These are phyloP conservation scores for Citrus unshiu DNA, from an alignment of 345 rosid species.

Conservation along the genomic window DNA sequence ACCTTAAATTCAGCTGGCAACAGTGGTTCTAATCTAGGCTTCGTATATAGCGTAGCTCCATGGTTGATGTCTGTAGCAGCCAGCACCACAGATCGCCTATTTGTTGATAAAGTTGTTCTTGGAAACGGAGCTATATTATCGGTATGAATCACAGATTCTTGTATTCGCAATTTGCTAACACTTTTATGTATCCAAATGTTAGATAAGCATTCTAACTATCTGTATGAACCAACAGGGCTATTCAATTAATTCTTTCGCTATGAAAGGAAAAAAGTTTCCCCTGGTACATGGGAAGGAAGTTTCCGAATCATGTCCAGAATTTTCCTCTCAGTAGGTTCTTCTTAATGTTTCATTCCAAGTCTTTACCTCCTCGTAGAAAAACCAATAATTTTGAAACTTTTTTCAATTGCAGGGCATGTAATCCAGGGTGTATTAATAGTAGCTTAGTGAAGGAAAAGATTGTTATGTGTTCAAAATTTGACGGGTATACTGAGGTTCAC, in stretches of 20 bases:
- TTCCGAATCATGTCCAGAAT: not conserved
- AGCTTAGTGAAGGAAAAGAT: slow-evolving; percentile 37
- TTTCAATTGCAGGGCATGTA: slow-evolving; percentile 26
- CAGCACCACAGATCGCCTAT: slow-evolving; percentile 37
- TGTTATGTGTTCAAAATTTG: slow-evolving; percentile 14
- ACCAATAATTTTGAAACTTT: not conserved
- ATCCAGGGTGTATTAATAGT: slow-evolving; percentile 19
- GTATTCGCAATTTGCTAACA: not conserved
- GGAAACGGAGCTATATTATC: slow-evolving; percentile 30
- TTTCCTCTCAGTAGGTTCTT: not conserved
- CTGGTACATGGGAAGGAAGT: not conserved
- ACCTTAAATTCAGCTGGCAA: slow-evolving; percentile 44
- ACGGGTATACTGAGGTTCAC: not conserved
- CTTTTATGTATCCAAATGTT: not conserved
- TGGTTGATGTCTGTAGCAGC: slow-evolving; percentile 51
- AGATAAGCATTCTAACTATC: not conserved
- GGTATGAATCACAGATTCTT: slow-evolving; percentile 21
- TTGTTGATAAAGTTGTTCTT: slow-evolving; percentile 33
- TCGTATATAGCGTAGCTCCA: slow-evolving; percentile 23
- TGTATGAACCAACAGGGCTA: slow-evolving; percentile 24
- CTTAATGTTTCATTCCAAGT: not conserved
- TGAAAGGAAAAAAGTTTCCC: slow-evolving; percentile 24
- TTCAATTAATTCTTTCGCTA: slow-evolving; percentile 30
- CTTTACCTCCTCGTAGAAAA: not conserved
- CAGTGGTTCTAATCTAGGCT: not conserved